Evolutionary conservation across 805 yeast species (phyloP).

Genomic region (Sungouiella blattae): DNA sequence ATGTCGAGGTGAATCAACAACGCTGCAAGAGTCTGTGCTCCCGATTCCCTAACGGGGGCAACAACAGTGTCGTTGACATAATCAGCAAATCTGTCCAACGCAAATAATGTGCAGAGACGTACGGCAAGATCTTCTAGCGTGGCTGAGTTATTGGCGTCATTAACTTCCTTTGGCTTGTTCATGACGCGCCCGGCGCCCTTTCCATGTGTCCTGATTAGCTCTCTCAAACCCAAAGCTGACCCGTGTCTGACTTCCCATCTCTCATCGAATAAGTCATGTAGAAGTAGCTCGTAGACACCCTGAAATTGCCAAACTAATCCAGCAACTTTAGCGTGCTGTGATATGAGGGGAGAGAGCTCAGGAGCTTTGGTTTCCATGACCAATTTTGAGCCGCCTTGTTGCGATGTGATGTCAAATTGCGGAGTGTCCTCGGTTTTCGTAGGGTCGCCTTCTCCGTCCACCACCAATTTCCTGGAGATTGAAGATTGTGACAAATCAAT

Average conservation of each 20-base stretch:
- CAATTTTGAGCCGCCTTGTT: slow-evolving; percentile 73
- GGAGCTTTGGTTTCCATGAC: slow-evolving; percentile 77
- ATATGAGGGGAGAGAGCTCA: slow-evolving; percentile 62
- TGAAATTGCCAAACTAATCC: slow-evolving; percentile 91
- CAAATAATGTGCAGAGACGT: slow-evolving; percentile 78
- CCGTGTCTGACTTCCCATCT: slow-evolving; percentile 97
- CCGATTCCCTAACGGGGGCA: slow-evolving; percentile 96
- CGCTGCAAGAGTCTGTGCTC: slow-evolving; percentile 93
- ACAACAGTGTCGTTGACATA: slow-evolving; percentile 96
- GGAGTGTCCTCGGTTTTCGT: slow-evolving; percentile 19
- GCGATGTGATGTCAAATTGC: slow-evolving; percentile 66
- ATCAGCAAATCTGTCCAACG: slow-evolving; percentile 94
- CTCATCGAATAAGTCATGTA: slow-evolving; percentile 77
- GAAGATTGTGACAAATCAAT: slow-evolving; percentile 73
- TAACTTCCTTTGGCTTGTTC: slow-evolving; percentile 59
- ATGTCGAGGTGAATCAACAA: slow-evolving; percentile 69
- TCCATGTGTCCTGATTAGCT: slow-evolving; percentile 79
- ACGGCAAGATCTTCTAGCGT: slow-evolving; percentile 88
- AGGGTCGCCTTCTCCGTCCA: slow-evolving; percentile 31
- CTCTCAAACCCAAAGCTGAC: slow-evolving; percentile 88
- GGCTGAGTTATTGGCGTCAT: slow-evolving; percentile 57
- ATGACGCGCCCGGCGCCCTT: slow-evolving; percentile 77
- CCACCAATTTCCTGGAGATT: slow-evolving; percentile 52
- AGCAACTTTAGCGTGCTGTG: slow-evolving; percentile 67
- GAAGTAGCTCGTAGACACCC: slow-evolving; percentile 79